Evolutionary conservation across 2,329 filamentous ascomycete genomes (phyloP), one percentile per base, ranked within the genome.

Genomic region (Aspergillus tanneri): DNA sequence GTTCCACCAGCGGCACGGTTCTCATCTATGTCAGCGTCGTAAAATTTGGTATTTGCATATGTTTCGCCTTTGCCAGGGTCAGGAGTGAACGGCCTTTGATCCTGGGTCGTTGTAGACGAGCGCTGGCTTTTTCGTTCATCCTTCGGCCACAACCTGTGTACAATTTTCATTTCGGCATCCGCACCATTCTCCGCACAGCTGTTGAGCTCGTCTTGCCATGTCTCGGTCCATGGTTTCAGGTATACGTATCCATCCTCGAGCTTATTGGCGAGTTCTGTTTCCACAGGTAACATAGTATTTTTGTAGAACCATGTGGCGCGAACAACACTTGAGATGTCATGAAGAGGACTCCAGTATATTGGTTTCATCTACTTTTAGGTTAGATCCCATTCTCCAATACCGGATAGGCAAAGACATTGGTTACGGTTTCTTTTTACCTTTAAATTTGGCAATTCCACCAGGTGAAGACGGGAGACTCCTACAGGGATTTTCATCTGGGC

Each of bases 261-360:
- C 67, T 91, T 90, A 60, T 97, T 99, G 7, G 93, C 90, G 25
- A 96, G 86, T 12, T 83, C 75, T 1, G 89, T 82, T 54, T 95
- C 89, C 5, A 99, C 82, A 0, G 93, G 93, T 49, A 88, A 76
- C 90, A 97, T 96, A 1, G 87, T 92, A 63, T 96, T 91, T 72
- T 87, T 87, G 70, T 97, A 97, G 67, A 99, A 99, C 93, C 93
- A 99, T 0, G 92, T 97, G 1, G 88, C 90, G 56, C 93, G 80
- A 48, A 87, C 79, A 2, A 97, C 90, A 27, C 84, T 77, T 5
- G 89, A 86, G 24, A 95, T 81, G 62, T 97, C 93, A 60, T 95
- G 90, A 24, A 97, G 80, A 6, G 93, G 92, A 14, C 87, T 91
- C 93, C 93, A 99, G 66, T 99, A 99, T 50, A 97, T 96, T 0